Conservation (phyloP, 2,329 filamentous ascomycete genomes). For the Bipolaris victoriae region DNA sequence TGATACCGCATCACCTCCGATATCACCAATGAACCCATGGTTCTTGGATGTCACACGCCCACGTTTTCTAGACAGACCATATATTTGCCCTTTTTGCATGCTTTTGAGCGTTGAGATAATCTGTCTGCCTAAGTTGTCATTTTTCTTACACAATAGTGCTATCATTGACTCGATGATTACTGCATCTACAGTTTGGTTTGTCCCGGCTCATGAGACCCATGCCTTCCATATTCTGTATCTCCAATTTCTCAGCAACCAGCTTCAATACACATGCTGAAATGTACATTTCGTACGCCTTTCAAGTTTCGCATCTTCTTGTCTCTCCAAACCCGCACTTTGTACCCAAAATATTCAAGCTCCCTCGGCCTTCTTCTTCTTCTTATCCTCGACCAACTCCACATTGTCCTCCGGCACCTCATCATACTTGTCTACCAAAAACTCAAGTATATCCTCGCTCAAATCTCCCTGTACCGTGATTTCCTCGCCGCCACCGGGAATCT, state of each 20-base stretch:
- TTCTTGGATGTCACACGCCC: background rate
- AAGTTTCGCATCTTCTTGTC: background rate
- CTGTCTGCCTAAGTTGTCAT: background rate
- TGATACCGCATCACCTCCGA: slow-evolving; percentile 16
- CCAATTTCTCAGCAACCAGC: background rate
- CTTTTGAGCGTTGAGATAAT: too few relatives aligned
- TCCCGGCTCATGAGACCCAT: background rate
- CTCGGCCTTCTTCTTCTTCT: slow-evolving; percentile 76
- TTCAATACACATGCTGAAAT: slow-evolving; percentile 5
- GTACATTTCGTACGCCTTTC: background rate
- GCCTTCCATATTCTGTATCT: background rate
- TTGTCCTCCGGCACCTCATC: slow-evolving; percentile 92
- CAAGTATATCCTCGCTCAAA: slow-evolving; percentile 90
- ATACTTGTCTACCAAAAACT: slow-evolving; percentile 89
- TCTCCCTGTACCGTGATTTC: slow-evolving; percentile 99
- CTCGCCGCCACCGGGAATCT: slow-evolving; percentile 82
- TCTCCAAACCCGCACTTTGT: background rate
- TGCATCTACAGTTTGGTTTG: background rate
- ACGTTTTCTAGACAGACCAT: background rate
- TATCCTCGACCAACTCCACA: slow-evolving; percentile 92
- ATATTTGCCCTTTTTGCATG: too few relatives aligned
- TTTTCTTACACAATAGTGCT: background rate
- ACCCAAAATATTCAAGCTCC: slow-evolving; percentile 16
- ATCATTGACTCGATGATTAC: background rate
- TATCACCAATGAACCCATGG: background rate